These are phyloP conservation scores for Pythium pyrilobum DNA, from an alignment of 352 stramenopile genomes.

Conservation along the genomic window DNA sequence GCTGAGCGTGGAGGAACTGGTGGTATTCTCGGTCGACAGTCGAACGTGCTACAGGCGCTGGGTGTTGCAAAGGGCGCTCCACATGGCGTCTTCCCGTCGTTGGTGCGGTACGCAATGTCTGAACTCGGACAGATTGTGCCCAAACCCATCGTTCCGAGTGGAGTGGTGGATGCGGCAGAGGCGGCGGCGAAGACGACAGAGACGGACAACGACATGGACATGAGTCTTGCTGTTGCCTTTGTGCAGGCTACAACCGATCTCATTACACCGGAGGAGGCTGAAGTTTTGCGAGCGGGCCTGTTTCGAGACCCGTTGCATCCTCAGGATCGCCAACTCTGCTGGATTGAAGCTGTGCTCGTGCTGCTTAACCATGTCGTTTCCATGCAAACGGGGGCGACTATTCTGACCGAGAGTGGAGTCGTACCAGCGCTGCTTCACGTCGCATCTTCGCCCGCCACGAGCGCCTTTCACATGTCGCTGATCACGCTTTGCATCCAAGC, in stretches of 20 bases:
- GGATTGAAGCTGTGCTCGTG: constrained; percentile 75
- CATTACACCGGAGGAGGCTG: constrained; percentile 54
- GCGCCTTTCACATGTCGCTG: constrained; percentile 56
- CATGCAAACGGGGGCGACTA: constrained; percentile 65
- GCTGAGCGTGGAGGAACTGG: constrained; percentile 54
- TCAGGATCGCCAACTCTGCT: constrained; percentile 55
- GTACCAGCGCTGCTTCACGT: constrained; percentile 75
- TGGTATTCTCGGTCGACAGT: constrained; percentile 70
- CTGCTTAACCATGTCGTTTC: constrained; percentile 69
- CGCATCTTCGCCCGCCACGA: constrained; percentile 52
- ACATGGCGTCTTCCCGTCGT: constrained; percentile 74
- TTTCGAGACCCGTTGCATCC: constrained; percentile 48
- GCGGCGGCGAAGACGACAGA: constrained; percentile 18
- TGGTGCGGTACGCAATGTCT: constrained; percentile 75
- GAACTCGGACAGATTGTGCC: constrained; percentile 41
- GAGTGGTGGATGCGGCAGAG: no score
- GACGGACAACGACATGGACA: constrained; percentile 81
- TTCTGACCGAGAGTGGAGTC: constrained; percentile 82
- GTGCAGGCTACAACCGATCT: constrained; percentile 82
- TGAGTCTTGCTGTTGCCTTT: constrained; percentile 83
- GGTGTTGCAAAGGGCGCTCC: constrained; percentile 74
- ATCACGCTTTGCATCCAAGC: constrained; percentile 80
- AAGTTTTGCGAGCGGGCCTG: constrained; percentile 40
- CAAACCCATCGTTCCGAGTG: neutral
- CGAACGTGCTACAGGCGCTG: constrained; percentile 68